phyloP scores from a whole-genome alignment of 352 stramenopile genomes.

The Phytophthora pinifolia region DNA sequence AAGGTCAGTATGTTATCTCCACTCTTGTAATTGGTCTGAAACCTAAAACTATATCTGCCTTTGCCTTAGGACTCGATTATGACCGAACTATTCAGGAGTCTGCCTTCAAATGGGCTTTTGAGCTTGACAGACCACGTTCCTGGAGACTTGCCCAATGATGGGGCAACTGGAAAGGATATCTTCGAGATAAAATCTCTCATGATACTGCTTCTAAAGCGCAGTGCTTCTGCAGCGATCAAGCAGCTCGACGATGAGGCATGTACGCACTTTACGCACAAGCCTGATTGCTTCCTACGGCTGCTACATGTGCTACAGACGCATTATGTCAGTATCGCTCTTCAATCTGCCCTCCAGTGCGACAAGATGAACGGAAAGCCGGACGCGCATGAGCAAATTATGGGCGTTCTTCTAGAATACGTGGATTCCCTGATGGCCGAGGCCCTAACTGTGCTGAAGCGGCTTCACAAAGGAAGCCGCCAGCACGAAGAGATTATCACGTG shows the following conservation, averaged over 20 bases:
- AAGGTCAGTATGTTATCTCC: conserved; percentile 16
- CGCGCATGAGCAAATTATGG: conserved; percentile 22
- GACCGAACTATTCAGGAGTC: conserved; percentile 25
- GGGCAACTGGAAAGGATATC: not conserved
- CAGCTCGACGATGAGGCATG: conserved; percentile 25
- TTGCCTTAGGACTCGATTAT: conserved; percentile 27
- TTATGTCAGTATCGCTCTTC: conserved; percentile 35
- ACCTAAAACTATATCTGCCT: conserved; percentile 3
- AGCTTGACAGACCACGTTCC: not conserved
- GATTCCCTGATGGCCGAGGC: conserved; percentile 38
- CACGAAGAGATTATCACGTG: conserved; percentile 54
- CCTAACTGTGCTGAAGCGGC: conserved; percentile 38
- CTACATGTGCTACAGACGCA: conserved; percentile 45
- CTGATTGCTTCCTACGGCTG: conserved; percentile 36
- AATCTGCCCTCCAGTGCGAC: conserved; percentile 1
- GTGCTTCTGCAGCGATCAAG: conserved; percentile 21
- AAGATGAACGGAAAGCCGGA: not conserved
- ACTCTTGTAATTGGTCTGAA: not conserved
- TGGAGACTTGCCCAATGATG: conserved; percentile 6
- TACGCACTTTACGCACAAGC: conserved; percentile 12
- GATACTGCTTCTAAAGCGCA: conserved; percentile 25
- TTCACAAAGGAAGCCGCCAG: conserved; percentile 55
- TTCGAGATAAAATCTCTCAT: conserved; percentile 24
- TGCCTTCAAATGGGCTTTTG: conserved; percentile 13
- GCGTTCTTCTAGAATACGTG: conserved; percentile 40